Percentiles rank a stretch among this genome's conserved stretches.
These are phyloP conservation scores for Corchorus capsularis DNA, from an alignment of 345 rosid species.

Conservation along the genomic window DNA sequence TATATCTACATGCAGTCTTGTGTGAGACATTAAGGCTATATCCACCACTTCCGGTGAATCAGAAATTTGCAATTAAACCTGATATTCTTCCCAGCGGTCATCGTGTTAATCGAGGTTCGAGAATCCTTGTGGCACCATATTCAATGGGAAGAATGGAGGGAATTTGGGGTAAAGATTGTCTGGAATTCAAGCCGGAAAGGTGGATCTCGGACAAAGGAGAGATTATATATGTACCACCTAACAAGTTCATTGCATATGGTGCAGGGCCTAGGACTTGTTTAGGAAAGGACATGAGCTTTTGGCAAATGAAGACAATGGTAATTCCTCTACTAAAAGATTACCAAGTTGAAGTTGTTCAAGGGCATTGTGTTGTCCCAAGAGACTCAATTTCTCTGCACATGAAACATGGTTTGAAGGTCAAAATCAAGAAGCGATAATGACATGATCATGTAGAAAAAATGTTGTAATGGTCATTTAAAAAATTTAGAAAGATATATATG, in stretches of 20 bases:
- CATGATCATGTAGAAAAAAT: no score
- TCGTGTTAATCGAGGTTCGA: background rate
- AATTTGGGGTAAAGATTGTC: conserved; percentile 38
- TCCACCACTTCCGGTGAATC: conserved; percentile 30
- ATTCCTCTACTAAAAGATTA: conserved; percentile 18
- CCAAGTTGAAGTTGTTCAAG: conserved; percentile 17
- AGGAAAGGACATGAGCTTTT: conserved; percentile 23
- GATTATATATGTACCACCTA: conserved; percentile 18
- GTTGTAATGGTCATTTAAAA: no score
- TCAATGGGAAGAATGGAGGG: conserved; percentile 30
- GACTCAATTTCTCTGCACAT: background rate
- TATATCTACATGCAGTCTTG: conserved; percentile 32
- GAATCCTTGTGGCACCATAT: conserved; percentile 20
- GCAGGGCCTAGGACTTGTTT: conserved; percentile 35
- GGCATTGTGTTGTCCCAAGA: background rate
- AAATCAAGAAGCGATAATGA: background rate
- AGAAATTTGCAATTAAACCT: conserved; percentile 11
- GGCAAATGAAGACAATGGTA: conserved; percentile 22
- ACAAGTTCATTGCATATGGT: conserved; percentile 25
- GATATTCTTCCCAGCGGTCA: conserved; percentile 40
- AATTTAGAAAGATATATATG: no score
- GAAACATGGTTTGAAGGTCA: background rate
- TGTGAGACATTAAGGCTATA: conserved; percentile 32
- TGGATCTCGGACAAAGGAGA: conserved; percentile 35
- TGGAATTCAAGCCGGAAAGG: conserved; percentile 36